Evolutionary conservation across 2,329 filamentous ascomycete genomes (phyloP).

Genomic region (Diaporthe velutina): DNA sequence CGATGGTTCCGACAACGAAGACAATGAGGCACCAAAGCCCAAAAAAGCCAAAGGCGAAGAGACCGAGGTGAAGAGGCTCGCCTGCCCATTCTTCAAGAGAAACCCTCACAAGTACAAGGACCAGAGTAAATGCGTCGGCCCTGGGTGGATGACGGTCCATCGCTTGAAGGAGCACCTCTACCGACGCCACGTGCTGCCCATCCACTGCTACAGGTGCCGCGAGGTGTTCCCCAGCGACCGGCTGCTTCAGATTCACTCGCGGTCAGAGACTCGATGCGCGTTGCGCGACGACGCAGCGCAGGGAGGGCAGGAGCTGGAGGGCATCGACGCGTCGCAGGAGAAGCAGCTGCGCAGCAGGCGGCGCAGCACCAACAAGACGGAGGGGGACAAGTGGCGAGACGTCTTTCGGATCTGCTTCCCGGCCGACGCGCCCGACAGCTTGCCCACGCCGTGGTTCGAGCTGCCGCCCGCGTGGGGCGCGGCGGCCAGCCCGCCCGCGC

Average conservation of each 20-base stretch:
- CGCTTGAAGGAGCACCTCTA: slow-evolving; percentile 42
- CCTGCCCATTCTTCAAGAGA: slow-evolving; percentile 42
- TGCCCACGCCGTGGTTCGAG: slow-evolving; percentile 40
- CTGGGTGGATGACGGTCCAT: slow-evolving; percentile 39
- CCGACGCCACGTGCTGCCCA: slow-evolving; percentile 38
- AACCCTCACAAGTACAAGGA: slow-evolving; percentile 36
- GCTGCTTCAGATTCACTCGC: slow-evolving; percentile 35
- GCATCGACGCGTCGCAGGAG: slow-evolving; percentile 37
- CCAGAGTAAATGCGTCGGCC: slow-evolving; percentile 39
- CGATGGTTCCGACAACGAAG: slow-evolving; percentile 11
- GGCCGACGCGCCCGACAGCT: slow-evolving; percentile 19
- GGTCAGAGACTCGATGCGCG: slow-evolving; percentile 31
- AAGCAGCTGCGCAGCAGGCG: slow-evolving; percentile 33
- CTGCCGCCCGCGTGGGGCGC: slow-evolving; percentile 12
- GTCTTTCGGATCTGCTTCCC: slow-evolving; percentile 40
- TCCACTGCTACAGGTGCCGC: slow-evolving; percentile 39
- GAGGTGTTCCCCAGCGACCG: slow-evolving; percentile 34
- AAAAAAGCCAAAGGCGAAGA: slow-evolving; percentile 34
- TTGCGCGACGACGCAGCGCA: slow-evolving; percentile 16
- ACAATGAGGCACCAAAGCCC: neutral
- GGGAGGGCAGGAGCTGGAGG: slow-evolving; percentile 25
- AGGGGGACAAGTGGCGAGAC: slow-evolving; percentile 40
- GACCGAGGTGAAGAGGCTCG: slow-evolving; percentile 34
- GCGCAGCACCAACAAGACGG: slow-evolving; percentile 33
- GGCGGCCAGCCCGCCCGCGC: neutral